Evolutionary conservation across 2,329 filamentous ascomycete genomes (phyloP), one percentile per base, ranked within the genome.

Genomic region (Arthrinium phaeospermum): DNA sequence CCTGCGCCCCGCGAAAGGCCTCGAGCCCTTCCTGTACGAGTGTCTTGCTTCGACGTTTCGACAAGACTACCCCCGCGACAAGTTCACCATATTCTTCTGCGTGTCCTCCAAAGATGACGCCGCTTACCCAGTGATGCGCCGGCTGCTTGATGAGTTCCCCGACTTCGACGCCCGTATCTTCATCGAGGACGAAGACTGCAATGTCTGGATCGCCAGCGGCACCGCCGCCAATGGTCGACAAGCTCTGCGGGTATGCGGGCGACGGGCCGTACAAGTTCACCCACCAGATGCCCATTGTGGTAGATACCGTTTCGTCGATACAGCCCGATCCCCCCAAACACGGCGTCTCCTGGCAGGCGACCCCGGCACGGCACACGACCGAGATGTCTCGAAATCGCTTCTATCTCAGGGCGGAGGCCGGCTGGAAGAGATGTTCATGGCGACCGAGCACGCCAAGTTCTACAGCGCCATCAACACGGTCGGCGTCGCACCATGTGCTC

Each of bases 391-490:
- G 5, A 71, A 75, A 13, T 76, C 79, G 37, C 45, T 81, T 46
- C 34, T 81, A 2, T 76, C 80, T 12, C 82, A 85, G 53, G 91
- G 91, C 47, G 96, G 97, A 30, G 95, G 95, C 7, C 89, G 95
- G 0, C 87, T 99, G 0, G 96, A 99, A 80, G 96, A 99, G 80
- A 91, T 96, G 82, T 99, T 98, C 84, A 93, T 99, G 88, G 92
- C 94, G 0, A 96, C 95, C 0, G 91, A 94, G 0, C 96, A 99
- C 81, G 94, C 95, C 77, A 99, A 99, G 80, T 98, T 99, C 86
- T 99, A 99, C 85, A 93, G 92, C 12, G 96, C 96, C 74, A 99
- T 99, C 87, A 98, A 98, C 83, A 94, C 94, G 0, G 94, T 98
- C 22, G 89, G 93, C 4, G 85, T 98, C 70, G 96, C 96, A 0